Evolutionary conservation across 148 eudicot genomes (phyloP).

Genomic region (Vaccinium myrtillus): DNA sequence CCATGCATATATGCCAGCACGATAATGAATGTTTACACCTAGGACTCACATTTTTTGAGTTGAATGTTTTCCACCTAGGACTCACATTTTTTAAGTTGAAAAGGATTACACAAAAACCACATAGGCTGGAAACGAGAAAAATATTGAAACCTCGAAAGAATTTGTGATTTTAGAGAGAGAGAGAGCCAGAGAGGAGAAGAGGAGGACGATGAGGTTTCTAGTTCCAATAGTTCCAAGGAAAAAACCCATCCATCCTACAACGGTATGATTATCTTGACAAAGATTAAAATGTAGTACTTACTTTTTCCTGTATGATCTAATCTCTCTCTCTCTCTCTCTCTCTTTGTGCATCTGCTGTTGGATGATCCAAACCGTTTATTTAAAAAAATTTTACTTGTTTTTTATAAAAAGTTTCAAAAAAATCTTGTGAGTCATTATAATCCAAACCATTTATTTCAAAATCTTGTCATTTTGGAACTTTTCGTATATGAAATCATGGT

Average conservation of each 20-base stretch:
- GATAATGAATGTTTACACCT: neutral
- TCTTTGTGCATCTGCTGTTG: too few relatives aligned
- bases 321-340: neutral
- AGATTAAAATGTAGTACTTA: neutral
- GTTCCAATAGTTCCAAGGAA: neutral
- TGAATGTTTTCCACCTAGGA: neutral
- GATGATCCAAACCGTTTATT: too few relatives aligned
- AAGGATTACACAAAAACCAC: neutral
- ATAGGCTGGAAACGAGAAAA: neutral
- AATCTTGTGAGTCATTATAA: too few relatives aligned
- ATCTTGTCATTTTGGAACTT: too few relatives aligned
- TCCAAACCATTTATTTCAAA: too few relatives aligned
- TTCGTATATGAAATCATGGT: too few relatives aligned
- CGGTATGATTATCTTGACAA: neutral
- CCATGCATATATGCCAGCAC: neutral
- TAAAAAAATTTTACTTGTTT: too few relatives aligned
- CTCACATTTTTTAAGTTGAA: neutral
- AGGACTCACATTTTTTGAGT: neutral
- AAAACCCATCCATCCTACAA: neutral
- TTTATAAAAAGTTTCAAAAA: too few relatives aligned
- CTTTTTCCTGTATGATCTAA: neutral
- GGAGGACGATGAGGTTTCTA: neutral
- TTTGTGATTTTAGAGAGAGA: neutral
- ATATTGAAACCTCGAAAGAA: neutral
- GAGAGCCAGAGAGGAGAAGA: neutral